Percentiles rank a stretch among this genome's conserved stretches.
phyloP scores from a whole-genome alignment of 2,329 filamentous ascomycete species.

The Chaetomium olivaceum region DNA sequence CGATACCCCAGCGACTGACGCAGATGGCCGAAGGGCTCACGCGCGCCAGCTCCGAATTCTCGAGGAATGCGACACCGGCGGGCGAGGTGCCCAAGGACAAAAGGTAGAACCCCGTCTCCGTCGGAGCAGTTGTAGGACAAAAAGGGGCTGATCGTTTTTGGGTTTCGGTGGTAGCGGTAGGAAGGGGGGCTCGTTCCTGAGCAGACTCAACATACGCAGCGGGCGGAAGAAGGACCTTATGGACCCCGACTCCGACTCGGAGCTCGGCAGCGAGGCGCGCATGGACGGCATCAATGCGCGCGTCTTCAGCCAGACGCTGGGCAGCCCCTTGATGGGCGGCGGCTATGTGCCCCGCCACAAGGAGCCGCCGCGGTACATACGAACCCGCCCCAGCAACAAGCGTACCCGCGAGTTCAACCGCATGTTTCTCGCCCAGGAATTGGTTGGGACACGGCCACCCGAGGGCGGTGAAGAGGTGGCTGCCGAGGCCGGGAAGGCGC shows the following conservation, averaged over 20 bases:
- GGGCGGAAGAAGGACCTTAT: constrained; percentile 72
- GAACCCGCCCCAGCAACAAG: constrained; percentile 78
- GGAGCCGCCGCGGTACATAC: constrained; percentile 87
- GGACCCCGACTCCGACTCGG: constrained; percentile 64
- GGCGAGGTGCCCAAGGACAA: constrained; percentile 58
- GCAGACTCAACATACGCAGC: constrained; percentile 70
- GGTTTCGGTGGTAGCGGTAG: constrained; percentile 46
- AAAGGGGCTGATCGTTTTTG: constrained; percentile 16
- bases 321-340: constrained; percentile 55
- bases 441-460: constrained; percentile 60
- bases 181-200: constrained; percentile 88
- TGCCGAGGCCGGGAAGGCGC: constrained; percentile 23
- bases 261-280: constrained; percentile 64
- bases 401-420: constrained; percentile 79
- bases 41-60: constrained; percentile 46
- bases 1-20: constrained; percentile 56
- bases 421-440: constrained; percentile 87
- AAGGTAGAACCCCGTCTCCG: constrained; percentile 50
- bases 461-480: constrained; percentile 20
- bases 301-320: constrained; percentile 71
- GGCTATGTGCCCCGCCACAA: constrained; percentile 86
- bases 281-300: constrained; percentile 80
- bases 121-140: neutral
- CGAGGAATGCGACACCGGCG: constrained; percentile 40
- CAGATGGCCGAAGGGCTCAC: constrained; percentile 42